These are phyloP conservation scores for Euphorbia neoarborescens DNA, from an alignment of 441 rosid species.

Conservation along the genomic window DNA sequence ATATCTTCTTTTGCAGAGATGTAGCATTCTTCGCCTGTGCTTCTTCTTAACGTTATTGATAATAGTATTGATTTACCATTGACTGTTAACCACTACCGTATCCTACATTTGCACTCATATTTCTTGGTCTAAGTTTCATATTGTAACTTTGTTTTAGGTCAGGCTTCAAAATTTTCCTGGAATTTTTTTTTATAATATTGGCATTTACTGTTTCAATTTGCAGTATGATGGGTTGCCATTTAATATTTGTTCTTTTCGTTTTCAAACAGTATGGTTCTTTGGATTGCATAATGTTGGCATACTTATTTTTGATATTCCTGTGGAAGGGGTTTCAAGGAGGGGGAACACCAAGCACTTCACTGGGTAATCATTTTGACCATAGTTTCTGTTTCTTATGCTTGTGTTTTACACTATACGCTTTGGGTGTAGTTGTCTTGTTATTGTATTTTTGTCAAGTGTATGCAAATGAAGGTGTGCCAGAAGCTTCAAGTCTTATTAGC, in stretches of 20 bases:
- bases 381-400: not conserved
- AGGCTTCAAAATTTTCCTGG: not conserved
- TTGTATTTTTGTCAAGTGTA: conserved; percentile 1
- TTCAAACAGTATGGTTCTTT: not conserved
- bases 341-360: conserved; percentile 29
- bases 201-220: not conserved
- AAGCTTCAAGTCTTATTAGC: not conserved
- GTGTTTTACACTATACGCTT: not conserved
- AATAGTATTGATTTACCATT: not conserved
- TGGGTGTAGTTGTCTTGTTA: not conserved
- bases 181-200: not conserved
- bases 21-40: not conserved
- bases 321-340: conserved; percentile 34
- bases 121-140: not conserved
- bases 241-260: not conserved
- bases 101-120: not conserved
- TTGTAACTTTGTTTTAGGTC: not conserved
- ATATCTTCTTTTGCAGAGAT: not conserved
- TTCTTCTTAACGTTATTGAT: not conserved
- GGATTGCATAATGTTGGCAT: not conserved
- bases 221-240: not conserved
- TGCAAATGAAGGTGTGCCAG: not conserved
- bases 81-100: not conserved
- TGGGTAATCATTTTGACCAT: conserved; percentile 34
- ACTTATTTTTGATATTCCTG: conserved; percentile 21